Evolutionary conservation across 192 early-diverging fungal genomes (phyloP), one percentile per base, ranked within the genome.

Genomic region (Gamsiella multidivaricata): DNA sequence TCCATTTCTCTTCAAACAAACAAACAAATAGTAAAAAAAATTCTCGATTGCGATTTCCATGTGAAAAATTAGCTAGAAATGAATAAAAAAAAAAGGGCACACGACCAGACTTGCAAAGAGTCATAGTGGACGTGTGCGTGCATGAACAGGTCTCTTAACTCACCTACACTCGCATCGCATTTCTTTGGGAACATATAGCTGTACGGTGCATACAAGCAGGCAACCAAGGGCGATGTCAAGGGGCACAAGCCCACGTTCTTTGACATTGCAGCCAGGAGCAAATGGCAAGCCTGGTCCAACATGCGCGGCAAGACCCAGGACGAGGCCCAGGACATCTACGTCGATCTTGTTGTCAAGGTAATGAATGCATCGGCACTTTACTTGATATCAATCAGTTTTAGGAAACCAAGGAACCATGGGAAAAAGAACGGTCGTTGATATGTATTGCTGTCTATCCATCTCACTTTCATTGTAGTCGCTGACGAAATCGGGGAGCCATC

Each of bases 281-380:
- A 78, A 37, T 78, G 74, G 74, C 74, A 78, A 36, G 74, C 74
- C n/a, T 78, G 74, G 74, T 58, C 74, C 9, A 78, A 78, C 66
- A 64, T 78, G 65, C 58, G 60, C 3, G 74, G 74, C 47, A 78
- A 69, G 43, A 58, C 61, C 22, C 18, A 47, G 20, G 54, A 62
- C 1, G 59, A 78, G 22, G 74, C 74, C 7, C 32, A 45, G 20
- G 61, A 64, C 9, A 42, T 57, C 15, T 78, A 78, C 31, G 65
- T 78, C 31, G 60, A 78, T 41, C 23, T 78, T 17, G 74, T 78
- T 8, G 54, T 78, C 42, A 69, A 59, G 60, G 74, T 78, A 56
- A 51, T 14, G 31, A n/a, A 31, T 15, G 29, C n/a, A 10, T 9
- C 29, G 11, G 10, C 14, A 31, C 28, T 31, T 54, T 5, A 31